phyloP scores from a whole-genome alignment of 352 stramenopile species.

The Pythium scleroteichum region DNA sequence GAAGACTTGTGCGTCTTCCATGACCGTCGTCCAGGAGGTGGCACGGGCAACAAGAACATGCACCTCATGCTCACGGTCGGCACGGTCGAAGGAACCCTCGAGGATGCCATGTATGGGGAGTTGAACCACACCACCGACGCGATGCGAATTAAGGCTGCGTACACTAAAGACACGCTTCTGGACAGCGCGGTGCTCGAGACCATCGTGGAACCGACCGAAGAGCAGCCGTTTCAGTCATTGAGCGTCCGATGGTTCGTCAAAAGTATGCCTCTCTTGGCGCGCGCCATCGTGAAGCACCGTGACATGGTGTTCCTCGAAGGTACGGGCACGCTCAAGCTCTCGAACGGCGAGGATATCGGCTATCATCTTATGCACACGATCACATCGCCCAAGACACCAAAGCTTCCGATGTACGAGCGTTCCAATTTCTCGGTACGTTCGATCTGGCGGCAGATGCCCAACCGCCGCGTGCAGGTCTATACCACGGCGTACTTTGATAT shows the following conservation, averaged over 20 bases:
- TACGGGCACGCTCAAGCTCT: slow-evolving; percentile 41
- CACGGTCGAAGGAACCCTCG: slow-evolving; percentile 41
- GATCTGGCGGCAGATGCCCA: slow-evolving; percentile 38
- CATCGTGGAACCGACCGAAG: slow-evolving; percentile 35
- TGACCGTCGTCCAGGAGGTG: slow-evolving; percentile 27
- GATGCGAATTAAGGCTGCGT: slow-evolving; percentile 55
- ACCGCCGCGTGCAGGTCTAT: background rate
- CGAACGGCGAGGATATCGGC: slow-evolving; percentile 46
- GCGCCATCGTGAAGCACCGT: slow-evolving; percentile 40
- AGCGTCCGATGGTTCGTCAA: slow-evolving; percentile 67
- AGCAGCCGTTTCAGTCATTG: slow-evolving; percentile 51
- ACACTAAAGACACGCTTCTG: slow-evolving; percentile 42
- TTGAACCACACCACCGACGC: slow-evolving; percentile 36
- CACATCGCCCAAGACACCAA: slow-evolving; percentile 45
- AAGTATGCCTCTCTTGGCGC: slow-evolving; percentile 38
- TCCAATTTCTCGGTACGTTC: slow-evolving; percentile 55
- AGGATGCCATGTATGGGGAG: slow-evolving; percentile 68
- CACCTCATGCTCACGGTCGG: slow-evolving; percentile 27
- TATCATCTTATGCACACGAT: slow-evolving; percentile 62
- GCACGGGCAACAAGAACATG: slow-evolving; percentile 8
- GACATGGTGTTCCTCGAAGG: slow-evolving; percentile 60
- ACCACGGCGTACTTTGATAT: slow-evolving; percentile 7
- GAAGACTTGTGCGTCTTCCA: slow-evolving; percentile 44
- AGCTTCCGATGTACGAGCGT: slow-evolving; percentile 36
- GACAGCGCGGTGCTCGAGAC: slow-evolving; percentile 49